These are phyloP conservation scores for Pythium vanterpoolii DNA, from an alignment of 352 stramenopile genomes.

Conservation along the genomic window DNA sequence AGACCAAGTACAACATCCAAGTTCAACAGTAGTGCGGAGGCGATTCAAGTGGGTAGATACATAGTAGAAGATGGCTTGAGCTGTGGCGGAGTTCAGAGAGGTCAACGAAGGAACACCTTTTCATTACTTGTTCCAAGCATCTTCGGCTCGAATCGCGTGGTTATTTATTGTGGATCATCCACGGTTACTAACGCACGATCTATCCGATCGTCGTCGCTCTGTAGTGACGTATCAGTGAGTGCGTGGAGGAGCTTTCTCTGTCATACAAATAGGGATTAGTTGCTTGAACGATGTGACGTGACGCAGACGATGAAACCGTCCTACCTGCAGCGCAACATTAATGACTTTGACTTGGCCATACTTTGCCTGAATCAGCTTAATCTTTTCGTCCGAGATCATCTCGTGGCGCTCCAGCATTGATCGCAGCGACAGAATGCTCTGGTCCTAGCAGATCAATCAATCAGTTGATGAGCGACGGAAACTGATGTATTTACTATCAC, in stretches of 20 bases:
- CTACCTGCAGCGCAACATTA: constrained; percentile 73
- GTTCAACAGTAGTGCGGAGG: constrained; percentile 49
- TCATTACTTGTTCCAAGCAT: neutral
- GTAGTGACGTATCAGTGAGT: constrained; percentile 32
- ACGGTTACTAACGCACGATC: neutral
- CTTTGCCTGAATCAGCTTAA: constrained; percentile 62
- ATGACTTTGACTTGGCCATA: constrained; percentile 82
- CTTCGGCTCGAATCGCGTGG: neutral
- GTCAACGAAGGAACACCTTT: neutral
- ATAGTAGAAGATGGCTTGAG: constrained; percentile 9
- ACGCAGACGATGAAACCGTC: neutral
- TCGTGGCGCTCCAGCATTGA: constrained; percentile 70
- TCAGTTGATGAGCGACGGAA: neutral
- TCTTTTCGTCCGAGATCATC: constrained; percentile 58
- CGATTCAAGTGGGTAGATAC: neutral
- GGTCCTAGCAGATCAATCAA: constrained; percentile 35
- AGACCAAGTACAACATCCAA: constrained; percentile 87
- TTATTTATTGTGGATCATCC: constrained; percentile 9
- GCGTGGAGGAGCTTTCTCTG: constrained; percentile 58
- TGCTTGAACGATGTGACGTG: neutral
- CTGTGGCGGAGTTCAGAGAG: neutral
- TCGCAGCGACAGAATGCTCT: constrained; percentile 60
- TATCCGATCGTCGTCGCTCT: neutral
- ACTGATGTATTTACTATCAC: neutral
- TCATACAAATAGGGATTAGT: neutral